Conservation (phyloP, 306 rosid genomes). For the Vigna trinervia region DNA sequence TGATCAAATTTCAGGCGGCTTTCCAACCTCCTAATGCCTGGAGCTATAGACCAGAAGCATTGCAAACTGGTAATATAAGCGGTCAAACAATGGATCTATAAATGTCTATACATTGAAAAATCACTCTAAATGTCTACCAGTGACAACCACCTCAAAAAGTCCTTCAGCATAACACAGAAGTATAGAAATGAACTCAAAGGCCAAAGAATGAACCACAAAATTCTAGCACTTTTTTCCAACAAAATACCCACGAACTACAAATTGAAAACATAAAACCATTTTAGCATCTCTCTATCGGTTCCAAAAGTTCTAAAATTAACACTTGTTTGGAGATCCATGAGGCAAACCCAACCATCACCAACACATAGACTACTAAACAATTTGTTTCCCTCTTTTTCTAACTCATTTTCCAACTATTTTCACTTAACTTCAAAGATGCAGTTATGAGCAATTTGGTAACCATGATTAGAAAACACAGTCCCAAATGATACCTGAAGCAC, state of each 20-base stretch:
- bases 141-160: background rate
- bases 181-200: background rate
- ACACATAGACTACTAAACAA: background rate
- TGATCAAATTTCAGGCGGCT: background rate
- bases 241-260: background rate
- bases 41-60: too few relatives aligned
- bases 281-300: background rate
- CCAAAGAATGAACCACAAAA: background rate
- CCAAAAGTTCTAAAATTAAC: background rate
- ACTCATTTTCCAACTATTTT: constrained; percentile 6
- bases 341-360: constrained; percentile 17
- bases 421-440: background rate
- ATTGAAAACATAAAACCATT: background rate
- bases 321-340: background rate
- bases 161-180: background rate
- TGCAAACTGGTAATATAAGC: too few relatives aligned
- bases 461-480: constrained; percentile 20
- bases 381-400: constrained; percentile 23
- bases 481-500: constrained; percentile 81
- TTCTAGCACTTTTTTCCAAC: background rate
- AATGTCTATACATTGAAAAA: background rate
- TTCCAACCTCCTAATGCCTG: background rate
- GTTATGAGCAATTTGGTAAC: background rate
- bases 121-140: background rate
- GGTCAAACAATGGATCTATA: too few relatives aligned